Base-by-base conservation (phyloP, 768 basidiomycete species). In the Xerocomus potaroensis region DNA sequence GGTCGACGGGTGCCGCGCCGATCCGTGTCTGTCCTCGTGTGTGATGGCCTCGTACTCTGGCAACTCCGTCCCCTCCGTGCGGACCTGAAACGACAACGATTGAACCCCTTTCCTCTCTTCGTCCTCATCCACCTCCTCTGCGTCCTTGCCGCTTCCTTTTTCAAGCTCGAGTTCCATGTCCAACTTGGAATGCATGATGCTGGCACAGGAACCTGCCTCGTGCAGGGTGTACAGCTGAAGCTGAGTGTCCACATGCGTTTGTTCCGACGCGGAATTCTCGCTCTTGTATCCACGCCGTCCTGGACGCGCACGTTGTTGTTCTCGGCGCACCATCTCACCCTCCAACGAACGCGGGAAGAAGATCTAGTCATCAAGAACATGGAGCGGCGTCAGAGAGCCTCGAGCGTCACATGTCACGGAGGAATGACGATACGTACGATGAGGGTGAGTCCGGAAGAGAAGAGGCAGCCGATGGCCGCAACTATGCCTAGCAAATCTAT, bases 331-430 rank as follows among this genome's bases (percentile, higher is more conserved):
- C 19, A 84, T 81, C 64, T 87, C 85, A 16, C 74, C 69, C 63
- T 84, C 76, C 35, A 84, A 74, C 5, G 83, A 85, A 32, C 88
- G 84, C 43, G 88, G 88, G 70, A 90, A 91, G 73, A 91, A 91
- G 29, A 90, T 85, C 86, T 88, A 15, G 22, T 30, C 6, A 27
- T n/a, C 21, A 27, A 26, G 29, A 18, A 4, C 12, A 10, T 11
- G 29, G 19, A 30, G 29, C 29, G 9, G 3, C 14, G 21, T 26
- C n/a, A n/a, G n/a, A n/a, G n/a, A n/a, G n/a, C n/a, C n/a, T n/a
- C n/a, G n/a, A n/a, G n/a, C n/a, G n/a, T n/a, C n/a, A 16, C 33
- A 34, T 16, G 16, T 41, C 18, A 18, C 6, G 4, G 18, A 14
- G 18, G 8, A 34, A 0, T n/a, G n/a, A 14, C 11, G 30, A 9